A percentile compares a stretch with the other conserved stretches of the same genome.
phyloP scores from a whole-genome alignment of 768 basidiomycete genomes.

The Suillus brevipes region DNA sequence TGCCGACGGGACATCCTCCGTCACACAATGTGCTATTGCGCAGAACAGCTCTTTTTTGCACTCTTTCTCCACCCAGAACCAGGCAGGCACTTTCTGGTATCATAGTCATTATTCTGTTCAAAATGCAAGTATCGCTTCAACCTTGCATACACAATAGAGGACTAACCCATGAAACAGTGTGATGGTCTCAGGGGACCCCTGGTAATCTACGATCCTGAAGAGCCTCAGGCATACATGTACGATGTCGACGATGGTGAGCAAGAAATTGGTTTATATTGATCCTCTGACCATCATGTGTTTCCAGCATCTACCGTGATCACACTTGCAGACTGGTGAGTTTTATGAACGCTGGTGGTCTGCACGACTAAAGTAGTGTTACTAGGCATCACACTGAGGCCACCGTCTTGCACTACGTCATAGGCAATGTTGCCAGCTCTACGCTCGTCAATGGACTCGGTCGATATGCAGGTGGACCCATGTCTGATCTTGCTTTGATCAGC shows the following conservation, averaged over 20 bases:
- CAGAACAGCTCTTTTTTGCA: conserved; percentile 22
- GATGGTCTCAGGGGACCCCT: conserved; percentile 30
- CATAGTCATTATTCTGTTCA: conserved; percentile 39
- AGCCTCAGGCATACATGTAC: conserved; percentile 39
- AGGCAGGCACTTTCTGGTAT: conserved; percentile 36
- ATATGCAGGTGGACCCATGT: conserved; percentile 31
- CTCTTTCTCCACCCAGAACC: conserved; percentile 19
- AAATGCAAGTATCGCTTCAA: conserved; percentile 23
- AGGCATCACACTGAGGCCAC: conserved; percentile 20
- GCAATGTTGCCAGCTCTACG: conserved; percentile 26
- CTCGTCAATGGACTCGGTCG: conserved; percentile 43
- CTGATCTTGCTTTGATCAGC: conserved; percentile 37
- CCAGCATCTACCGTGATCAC: conserved; percentile 43
- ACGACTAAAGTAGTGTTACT: neutral
- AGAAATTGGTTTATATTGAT: neutral
- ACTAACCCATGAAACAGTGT: conserved; percentile 7
- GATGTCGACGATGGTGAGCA: conserved; percentile 44
- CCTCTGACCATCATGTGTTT: neutral
- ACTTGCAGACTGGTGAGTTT: conserved; percentile 37
- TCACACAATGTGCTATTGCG: conserved; percentile 35
- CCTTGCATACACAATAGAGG: neutral
- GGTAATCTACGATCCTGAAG: conserved; percentile 43
- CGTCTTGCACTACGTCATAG: conserved; percentile 22
- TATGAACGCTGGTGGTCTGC: neutral
- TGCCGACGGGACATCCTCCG: conserved; percentile 44